phyloP scores from a whole-genome alignment of 2,329 filamentous ascomycete genomes.

The Triangularia verruculosa region DNA sequence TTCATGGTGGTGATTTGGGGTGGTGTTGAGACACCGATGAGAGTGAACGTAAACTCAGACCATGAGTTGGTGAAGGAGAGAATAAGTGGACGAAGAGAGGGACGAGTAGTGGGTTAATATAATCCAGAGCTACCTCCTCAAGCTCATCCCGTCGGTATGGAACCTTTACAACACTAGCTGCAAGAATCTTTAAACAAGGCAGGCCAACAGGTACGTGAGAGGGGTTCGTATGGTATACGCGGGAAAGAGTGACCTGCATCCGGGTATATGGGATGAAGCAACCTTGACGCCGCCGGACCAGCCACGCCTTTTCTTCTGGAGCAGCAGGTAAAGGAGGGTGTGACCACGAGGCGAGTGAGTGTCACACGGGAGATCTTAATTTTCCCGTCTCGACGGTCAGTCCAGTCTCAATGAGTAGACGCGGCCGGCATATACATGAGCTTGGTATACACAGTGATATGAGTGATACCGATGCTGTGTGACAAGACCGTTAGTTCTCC shows the following conservation, averaged over 20 bases:
- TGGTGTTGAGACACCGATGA: background rate
- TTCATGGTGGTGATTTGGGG: conserved; percentile 16
- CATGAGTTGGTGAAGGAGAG: background rate
- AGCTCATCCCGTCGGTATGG: background rate
- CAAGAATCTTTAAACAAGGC: background rate
- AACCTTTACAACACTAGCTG: background rate
- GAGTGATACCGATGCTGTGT: conserved; percentile 5
- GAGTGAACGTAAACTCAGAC: background rate
- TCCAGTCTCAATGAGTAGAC: background rate
- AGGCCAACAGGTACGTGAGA: background rate
- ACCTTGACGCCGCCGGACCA: background rate
- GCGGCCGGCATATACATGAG: background rate
- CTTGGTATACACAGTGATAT: too few species aligned
- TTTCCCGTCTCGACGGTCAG: conserved; percentile 4
- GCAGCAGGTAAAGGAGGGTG: conserved; percentile 2
- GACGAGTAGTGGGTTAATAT: background rate
- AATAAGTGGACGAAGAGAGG: background rate
- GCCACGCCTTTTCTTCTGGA: background rate
- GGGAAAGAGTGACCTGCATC: background rate
- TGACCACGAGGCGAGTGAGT: background rate
- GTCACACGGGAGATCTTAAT: background rate
- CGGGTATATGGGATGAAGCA: conserved; percentile 7
- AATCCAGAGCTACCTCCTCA: background rate
- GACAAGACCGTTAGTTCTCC: conserved; percentile 3
- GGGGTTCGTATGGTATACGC: conserved; percentile 1